Conservation (phyloP, 495 filamentous ascomycete species). For the Aspergillus indologenus region DNA sequence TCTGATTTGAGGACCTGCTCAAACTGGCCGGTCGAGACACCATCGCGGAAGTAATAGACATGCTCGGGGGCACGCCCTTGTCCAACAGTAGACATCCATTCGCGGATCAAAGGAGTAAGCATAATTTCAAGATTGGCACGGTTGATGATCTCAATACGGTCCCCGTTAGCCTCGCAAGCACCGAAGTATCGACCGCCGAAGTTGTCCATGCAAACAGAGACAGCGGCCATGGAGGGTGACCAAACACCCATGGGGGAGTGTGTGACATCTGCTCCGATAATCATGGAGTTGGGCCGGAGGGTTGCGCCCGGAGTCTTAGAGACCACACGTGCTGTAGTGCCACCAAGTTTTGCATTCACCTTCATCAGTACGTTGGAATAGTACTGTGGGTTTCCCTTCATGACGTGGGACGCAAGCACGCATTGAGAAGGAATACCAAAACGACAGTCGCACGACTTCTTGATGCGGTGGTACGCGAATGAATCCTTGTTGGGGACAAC, state of each 20-base stretch:
- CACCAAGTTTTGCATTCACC: slow-evolving; percentile 93
- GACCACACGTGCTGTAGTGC: slow-evolving; percentile 56
- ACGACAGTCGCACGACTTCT: slow-evolving; percentile 79
- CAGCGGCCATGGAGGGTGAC: slow-evolving; percentile 76
- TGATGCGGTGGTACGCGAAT: slow-evolving; percentile 70
- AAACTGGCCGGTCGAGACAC: slow-evolving; percentile 86
- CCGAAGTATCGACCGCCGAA: slow-evolving; percentile 70
- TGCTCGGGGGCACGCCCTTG: slow-evolving; percentile 52
- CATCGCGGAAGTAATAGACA: slow-evolving; percentile 92
- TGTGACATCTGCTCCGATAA: slow-evolving; percentile 88
- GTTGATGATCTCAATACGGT: slow-evolving; percentile 69
- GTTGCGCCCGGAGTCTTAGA: slow-evolving; percentile 27
- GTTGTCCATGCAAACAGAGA: slow-evolving; percentile 76
- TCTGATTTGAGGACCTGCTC: slow-evolving; percentile 71
- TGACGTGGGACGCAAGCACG: slow-evolving; percentile 60
- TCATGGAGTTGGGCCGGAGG: slow-evolving; percentile 57
- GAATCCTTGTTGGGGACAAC: slow-evolving; percentile 65
- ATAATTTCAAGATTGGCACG: slow-evolving; percentile 59
- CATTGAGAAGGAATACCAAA: slow-evolving; percentile 73
- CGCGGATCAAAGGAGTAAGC: slow-evolving; percentile 56
- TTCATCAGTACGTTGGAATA: slow-evolving; percentile 90
- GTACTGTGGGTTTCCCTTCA: slow-evolving; percentile 66
- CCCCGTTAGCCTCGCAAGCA: slow-evolving; percentile 72
- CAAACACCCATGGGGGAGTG: slow-evolving; percentile 66
- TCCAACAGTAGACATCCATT: slow-evolving; percentile 60